Conservation (phyloP, 176 grass and related monocot genomes). For the Elymus sibiricus region DNA sequence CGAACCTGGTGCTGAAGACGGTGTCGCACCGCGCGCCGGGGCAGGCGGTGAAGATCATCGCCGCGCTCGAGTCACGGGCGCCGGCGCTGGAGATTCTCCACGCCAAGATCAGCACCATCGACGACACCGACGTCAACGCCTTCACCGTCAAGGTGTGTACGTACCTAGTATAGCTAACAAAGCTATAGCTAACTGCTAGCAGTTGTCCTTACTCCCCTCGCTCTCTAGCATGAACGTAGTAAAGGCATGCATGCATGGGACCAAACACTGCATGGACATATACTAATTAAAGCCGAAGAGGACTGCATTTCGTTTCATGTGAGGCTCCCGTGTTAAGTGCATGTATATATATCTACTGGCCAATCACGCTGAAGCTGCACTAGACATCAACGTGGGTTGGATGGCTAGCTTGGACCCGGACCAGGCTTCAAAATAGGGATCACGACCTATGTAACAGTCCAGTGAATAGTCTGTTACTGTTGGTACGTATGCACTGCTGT, state of each 20-base stretch:
- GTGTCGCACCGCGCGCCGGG: constrained; percentile 61
- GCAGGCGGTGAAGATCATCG: constrained; percentile 74
- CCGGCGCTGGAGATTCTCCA: constrained; percentile 81
- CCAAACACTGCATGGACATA: background rate
- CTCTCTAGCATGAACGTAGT: background rate
- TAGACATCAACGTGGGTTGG: constrained; percentile 2
- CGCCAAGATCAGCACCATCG: constrained; percentile 65
- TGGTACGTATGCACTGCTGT: background rate
- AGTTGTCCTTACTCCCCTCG: background rate
- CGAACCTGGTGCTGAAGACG: constrained; percentile 83
- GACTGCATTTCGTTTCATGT: constrained; percentile 26
- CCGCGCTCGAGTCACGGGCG: constrained; percentile 61
- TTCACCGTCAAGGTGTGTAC: constrained; percentile 81
- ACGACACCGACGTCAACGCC: constrained; percentile 76
- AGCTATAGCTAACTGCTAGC: background rate
- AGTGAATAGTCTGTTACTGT: background rate
- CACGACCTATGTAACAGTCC: background rate
- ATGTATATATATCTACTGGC: background rate
- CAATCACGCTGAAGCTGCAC: constrained; percentile 14
- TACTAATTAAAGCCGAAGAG: background rate
- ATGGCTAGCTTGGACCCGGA: background rate
- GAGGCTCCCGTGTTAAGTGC: background rate
- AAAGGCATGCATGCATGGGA: background rate
- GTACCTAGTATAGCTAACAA: background rate
- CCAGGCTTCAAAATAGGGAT: background rate